Percentiles rank a stretch among this genome's conserved stretches.
These are phyloP conservation scores for Coccomyxa subellipsoidea DNA, from an alignment of 163 green algal genomes.

Conservation along the genomic window DNA sequence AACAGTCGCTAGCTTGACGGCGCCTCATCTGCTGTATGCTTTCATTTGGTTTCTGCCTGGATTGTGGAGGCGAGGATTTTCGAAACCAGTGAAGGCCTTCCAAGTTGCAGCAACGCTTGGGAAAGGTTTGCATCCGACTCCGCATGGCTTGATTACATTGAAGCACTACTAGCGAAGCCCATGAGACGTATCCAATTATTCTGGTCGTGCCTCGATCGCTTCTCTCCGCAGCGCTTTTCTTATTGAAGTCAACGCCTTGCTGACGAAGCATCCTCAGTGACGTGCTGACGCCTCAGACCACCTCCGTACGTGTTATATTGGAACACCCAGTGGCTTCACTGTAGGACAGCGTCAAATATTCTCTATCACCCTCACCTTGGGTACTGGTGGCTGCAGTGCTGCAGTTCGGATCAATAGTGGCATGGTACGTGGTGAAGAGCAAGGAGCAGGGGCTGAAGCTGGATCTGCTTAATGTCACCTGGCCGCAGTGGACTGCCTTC, in stretches of 20 bases:
- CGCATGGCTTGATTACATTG: too few relatives aligned
- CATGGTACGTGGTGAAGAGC: conserved; percentile 1
- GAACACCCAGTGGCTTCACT: background rate
- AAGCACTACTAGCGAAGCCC: too few relatives aligned
- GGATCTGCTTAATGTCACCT: background rate
- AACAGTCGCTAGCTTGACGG: conserved; percentile 33
- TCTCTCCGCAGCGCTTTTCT: too few relatives aligned
- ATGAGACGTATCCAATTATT: too few relatives aligned
- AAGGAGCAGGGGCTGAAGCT: background rate
- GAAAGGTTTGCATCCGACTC: conserved; percentile 40
- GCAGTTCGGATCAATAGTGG: background rate
- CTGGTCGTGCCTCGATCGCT: too few relatives aligned
- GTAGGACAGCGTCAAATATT: background rate
- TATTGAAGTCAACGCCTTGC: background rate
- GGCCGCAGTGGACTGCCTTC: background rate
- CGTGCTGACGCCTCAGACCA: too few relatives aligned
- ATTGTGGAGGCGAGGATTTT: conserved; percentile 50
- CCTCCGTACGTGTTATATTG: too few relatives aligned
- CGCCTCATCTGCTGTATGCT: conserved; percentile 73
- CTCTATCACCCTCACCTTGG: background rate
- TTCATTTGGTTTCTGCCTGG: conserved; percentile 67
- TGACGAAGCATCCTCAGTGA: background rate
- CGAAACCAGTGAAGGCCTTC: conserved; percentile 33
- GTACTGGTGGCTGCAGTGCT: background rate
- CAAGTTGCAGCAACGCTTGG: conserved; percentile 28